Evolutionary conservation across 345 rosid genomes (phyloP).

Genomic region (Luvunga scandens): DNA sequence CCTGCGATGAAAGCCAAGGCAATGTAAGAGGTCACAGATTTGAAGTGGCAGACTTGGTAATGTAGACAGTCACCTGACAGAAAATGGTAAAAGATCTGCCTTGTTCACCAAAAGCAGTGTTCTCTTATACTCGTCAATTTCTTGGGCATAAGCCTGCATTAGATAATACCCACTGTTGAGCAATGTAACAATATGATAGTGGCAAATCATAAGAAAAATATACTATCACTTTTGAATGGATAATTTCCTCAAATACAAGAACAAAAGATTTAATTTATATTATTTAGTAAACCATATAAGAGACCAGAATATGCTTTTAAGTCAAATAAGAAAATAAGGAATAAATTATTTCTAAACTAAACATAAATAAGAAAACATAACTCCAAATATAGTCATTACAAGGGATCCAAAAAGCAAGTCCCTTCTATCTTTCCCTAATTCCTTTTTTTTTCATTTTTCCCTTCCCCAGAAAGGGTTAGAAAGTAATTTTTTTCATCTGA

Average conservation of each 20-base stretch:
- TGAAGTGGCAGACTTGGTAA: neutral
- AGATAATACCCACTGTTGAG: neutral
- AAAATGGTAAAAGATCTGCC: slow-evolving; percentile 83
- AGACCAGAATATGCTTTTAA: neutral
- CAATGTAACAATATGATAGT: neutral
- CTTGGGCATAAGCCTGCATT: slow-evolving; percentile 71
- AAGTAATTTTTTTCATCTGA: neutral
- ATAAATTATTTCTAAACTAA: neutral
- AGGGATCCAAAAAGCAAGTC: neutral
- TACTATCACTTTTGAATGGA: neutral
- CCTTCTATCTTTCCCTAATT: neutral
- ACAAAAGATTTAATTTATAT: neutral
- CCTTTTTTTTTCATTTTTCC: neutral
- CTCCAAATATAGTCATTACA: neutral
- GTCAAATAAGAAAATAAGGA: neutral
- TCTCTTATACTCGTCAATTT: slow-evolving; percentile 69
- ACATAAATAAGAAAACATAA: neutral
- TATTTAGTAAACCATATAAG: neutral
- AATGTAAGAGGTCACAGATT: slow-evolving; percentile 2
- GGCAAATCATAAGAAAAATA: neutral
- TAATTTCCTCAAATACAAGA: neutral
- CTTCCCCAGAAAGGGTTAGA: neutral
- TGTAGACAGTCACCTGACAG: slow-evolving; percentile 50
- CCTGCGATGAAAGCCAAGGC: slow-evolving; percentile 37
- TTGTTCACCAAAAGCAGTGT: slow-evolving; percentile 91